Base-by-base conservation (phyloP, 2,329 filamentous ascomycete species). In the Pestalotiopsis fici region DNA sequence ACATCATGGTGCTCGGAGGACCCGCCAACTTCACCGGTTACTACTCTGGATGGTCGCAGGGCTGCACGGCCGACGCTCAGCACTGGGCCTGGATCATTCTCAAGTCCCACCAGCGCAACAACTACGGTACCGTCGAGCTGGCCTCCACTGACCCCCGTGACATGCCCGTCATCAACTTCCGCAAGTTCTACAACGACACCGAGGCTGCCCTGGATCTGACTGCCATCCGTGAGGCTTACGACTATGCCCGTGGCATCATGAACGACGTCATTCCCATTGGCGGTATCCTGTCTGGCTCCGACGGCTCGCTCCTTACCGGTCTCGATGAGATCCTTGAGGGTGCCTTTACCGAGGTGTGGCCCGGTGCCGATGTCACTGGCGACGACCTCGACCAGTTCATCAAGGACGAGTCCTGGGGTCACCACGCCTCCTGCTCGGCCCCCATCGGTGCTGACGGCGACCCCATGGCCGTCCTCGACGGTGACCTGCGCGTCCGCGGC, bases 71-170 rank as follows among this genome's bases (percentile, higher is more conserved):
- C 6, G 72, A 75, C 64, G 80, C 23, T 76, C 79, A 79, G 56
- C 81, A 84, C 74, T 73, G 73, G 74, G 68, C 73, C 63, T 78
- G 78, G 74, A 75, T 78, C 9, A 82, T 85, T 23, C 81, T 90
- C 57, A 90, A 91, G 76, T 84, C 86, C 2, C 86, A 88, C 73
- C 82, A 87, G 0, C 85, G 86, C 69, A 90, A 90, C 27, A 80
- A 80, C 50, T 81, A 81, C 4, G 89, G 90, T 18, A 86, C 83
- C 0, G 88, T 91, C 4, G 81, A 76, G 3, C 82, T 91, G 4
- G 78, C 79, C 12, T 90, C 87, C 0, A 77, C 83, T 0, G 84
- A 91, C 74, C 89, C 88, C 1, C 83, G 84, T 15, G 88, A 91
- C 68, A 80, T 83, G 25, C 89, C 89, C 0, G 78, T 85, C 27